phyloP scores from a whole-genome alignment of 2,329 filamentous ascomycete genomes.

The Colletotrichum sublineola region DNA sequence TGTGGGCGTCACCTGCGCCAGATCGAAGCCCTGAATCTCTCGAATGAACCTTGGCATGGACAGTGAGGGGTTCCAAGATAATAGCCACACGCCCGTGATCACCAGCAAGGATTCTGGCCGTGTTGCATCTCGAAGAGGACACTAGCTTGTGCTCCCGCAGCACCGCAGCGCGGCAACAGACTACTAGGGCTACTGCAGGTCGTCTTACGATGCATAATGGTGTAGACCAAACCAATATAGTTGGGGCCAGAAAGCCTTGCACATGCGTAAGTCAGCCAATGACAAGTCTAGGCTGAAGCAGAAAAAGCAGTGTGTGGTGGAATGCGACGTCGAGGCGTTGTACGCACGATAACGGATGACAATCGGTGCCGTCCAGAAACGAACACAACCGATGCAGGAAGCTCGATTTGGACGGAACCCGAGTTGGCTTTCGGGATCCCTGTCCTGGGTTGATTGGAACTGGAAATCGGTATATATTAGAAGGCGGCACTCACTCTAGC shows the following conservation, averaged over 20 bases:
- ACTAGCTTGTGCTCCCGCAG: slow-evolving; percentile 25
- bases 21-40: slow-evolving; percentile 33
- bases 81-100: slow-evolving; percentile 36
- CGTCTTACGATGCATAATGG: slow-evolving; percentile 20
- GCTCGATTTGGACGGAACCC: slow-evolving; percentile 11
- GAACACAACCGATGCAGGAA: slow-evolving; percentile 29
- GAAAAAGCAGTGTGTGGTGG: not conserved
- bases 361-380: slow-evolving; percentile 8
- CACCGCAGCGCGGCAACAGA: slow-evolving; percentile 22
- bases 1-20: slow-evolving; percentile 14
- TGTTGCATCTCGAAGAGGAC: slow-evolving; percentile 19
- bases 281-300: not conserved
- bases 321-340: slow-evolving; percentile 18
- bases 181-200: slow-evolving; percentile 36
- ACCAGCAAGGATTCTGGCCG: slow-evolving; percentile 28
- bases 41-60: slow-evolving; percentile 4
- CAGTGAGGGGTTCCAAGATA: not conserved
- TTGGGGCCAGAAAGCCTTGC: not conserved
- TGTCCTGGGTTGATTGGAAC: not conserved
- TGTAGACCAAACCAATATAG: not conserved
- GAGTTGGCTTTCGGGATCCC: not conserved
- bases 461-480: not conserved
- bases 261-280: slow-evolving; percentile 26
- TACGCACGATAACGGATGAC: slow-evolving; percentile 1
- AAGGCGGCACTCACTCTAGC: not conserved